Evolutionary conservation across 2,329 filamentous ascomycete species (phyloP).

Genomic region (Colletotrichum chlorophyti): DNA sequence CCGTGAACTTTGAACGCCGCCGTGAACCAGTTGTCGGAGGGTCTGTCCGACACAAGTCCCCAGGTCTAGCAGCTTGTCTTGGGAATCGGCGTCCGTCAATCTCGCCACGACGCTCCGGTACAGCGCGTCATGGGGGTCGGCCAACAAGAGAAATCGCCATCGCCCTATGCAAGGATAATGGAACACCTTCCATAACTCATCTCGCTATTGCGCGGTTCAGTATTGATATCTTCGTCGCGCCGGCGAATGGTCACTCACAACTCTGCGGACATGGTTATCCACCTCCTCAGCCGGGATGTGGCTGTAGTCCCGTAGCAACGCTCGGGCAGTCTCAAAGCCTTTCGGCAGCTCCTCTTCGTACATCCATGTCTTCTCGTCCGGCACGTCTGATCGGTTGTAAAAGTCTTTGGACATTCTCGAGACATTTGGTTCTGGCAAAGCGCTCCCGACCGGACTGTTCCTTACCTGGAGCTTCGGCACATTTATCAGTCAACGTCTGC

Average conservation of each 20-base stretch:
- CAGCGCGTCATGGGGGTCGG: constrained; percentile 46
- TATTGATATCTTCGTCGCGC: constrained; percentile 17
- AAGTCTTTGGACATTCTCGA: not conserved
- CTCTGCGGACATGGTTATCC: constrained; percentile 42
- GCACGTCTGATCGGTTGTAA: not conserved
- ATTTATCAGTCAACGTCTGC: not conserved
- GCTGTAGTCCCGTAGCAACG: constrained; percentile 47
- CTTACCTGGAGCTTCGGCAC: not conserved
- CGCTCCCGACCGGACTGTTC: not conserved
- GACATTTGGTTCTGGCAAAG: not conserved
- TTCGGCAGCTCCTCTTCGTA: constrained; percentile 38
- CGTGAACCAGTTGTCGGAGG: constrained; percentile 55
- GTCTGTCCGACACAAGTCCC: constrained; percentile 59
- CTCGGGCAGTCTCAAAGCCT: constrained; percentile 43
- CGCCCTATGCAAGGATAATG: constrained; percentile 54
- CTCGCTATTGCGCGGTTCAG: constrained; percentile 41
- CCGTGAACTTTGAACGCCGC: constrained; percentile 54
- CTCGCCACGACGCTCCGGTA: constrained; percentile 51
- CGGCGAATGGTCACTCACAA: constrained; percentile 41
- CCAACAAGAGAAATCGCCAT: constrained; percentile 56
- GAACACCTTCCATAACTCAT: constrained; percentile 52
- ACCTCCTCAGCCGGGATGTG: constrained; percentile 42
- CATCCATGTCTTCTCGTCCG: constrained; percentile 4
- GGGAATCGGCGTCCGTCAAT: constrained; percentile 45
- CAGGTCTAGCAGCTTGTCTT: constrained; percentile 53